Evolutionary conservation across 2,329 filamentous ascomycete species (phyloP), one percentile per base, ranked within the genome.

Genomic region (Pseudogymnoascus verrucosus): DNA sequence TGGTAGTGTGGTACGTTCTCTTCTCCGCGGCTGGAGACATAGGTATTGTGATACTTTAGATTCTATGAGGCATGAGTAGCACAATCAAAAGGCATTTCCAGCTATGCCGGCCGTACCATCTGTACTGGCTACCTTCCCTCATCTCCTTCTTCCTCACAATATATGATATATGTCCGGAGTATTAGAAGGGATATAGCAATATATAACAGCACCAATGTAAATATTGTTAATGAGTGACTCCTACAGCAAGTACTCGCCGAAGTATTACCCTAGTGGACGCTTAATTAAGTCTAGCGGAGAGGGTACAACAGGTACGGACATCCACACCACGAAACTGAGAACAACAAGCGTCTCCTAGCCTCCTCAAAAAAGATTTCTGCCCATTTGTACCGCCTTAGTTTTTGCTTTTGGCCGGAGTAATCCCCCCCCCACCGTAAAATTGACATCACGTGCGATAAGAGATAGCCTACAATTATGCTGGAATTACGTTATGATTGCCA

Each of bases 361-460:
- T 57, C 26, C n/a, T 57, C 26, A 57, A 57, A 57, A 54, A 57
- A 57, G 51, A 57, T 57, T 57, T 57, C 28, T 57, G 51, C 51
- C 51, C 10, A 1, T 34, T 34, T 19, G n/a, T 57, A 57, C 51
- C 51, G 51, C 51, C 26, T 34, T 57, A 6, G 8, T 57, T 57
- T 23, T 34, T 57, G 51, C 51, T 34, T 34, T 12, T 19, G 26
- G 6, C 10, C n/a, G 3, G 37, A 39, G 36, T 39, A 39, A 57
- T 12, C 6, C 10, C 51, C 47, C 47, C 51, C 51, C 51, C 28
- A 57, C 51, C 19, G 28, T 57, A 12, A 34, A 12, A 57, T 19
- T 21, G 10, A 2, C 5, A 3, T 57, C 51, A 57, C 51, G 51
- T 57, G 51, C 5, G 51, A 57, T 57, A 57, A 57, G 51, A 34